These are phyloP conservation scores for Elsinoe ampelina DNA, from an alignment of 2,329 filamentous ascomycete species.

Conservation along the genomic window DNA sequence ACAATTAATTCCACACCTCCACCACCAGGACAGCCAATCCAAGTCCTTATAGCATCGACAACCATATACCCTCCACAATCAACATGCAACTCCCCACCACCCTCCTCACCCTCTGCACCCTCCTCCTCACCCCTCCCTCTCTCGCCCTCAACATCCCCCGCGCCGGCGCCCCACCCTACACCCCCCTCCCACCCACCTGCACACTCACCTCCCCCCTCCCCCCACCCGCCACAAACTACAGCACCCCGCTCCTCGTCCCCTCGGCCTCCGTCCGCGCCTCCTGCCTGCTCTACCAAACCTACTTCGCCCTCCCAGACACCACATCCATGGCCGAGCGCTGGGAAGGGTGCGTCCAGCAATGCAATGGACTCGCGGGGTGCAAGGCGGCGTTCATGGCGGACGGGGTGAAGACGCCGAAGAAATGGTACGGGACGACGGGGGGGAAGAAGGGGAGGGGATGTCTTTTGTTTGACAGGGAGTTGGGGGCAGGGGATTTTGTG, in stretches of 20 bases:
- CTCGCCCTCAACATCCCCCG: constrained; percentile 18
- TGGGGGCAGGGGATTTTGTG: constrained; percentile 26
- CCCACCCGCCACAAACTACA: constrained; percentile 13
- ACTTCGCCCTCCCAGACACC: constrained; percentile 22
- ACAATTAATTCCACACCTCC: neutral
- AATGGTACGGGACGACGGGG: constrained; percentile 26
- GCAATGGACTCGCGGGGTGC: constrained; percentile 32
- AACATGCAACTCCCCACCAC: neutral
- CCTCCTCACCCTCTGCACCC: constrained; percentile 11
- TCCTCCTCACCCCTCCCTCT: neutral
- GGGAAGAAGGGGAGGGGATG: constrained; percentile 29
- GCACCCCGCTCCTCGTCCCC: constrained; percentile 22
- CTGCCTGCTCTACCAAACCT: constrained; percentile 27
- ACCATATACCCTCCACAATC: neutral
- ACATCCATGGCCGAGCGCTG: constrained; percentile 17
- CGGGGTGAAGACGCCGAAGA: constrained; percentile 28
- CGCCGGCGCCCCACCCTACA: constrained; percentile 28
- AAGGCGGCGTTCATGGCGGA: constrained; percentile 30
- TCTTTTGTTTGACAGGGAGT: constrained; percentile 26
- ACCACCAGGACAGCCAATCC: neutral
- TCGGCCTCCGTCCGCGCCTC: constrained; percentile 20
- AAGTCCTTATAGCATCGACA: neutral
- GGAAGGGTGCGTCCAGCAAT: constrained; percentile 32
- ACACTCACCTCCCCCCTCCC: constrained; percentile 27
- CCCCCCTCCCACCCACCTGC: constrained; percentile 30